Conservation (phyloP, 768 basidiomycete species). For the Collybiopsis luxurians region DNA sequence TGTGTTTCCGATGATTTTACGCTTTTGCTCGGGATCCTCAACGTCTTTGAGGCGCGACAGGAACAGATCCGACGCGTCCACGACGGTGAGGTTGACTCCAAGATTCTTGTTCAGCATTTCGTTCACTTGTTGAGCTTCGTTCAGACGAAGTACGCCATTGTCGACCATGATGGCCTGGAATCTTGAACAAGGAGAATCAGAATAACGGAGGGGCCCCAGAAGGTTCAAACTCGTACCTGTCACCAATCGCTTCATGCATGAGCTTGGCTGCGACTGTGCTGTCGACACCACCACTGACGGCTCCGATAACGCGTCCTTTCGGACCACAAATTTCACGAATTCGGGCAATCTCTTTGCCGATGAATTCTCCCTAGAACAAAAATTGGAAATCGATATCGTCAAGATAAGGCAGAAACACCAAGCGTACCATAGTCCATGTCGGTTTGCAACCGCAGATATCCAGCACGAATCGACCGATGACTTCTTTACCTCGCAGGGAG, state of each 20-base stretch:
- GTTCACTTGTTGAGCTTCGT: slow-evolving; percentile 89
- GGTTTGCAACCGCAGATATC: slow-evolving; percentile 78
- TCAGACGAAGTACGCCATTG: slow-evolving; percentile 91
- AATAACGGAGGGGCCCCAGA: background rate
- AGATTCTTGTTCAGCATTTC: slow-evolving; percentile 92
- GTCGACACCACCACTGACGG: slow-evolving; percentile 96
- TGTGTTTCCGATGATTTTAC: slow-evolving; percentile 98
- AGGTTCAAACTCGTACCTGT: slow-evolving; percentile 53
- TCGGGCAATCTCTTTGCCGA: slow-evolving; percentile 91
- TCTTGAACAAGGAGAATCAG: slow-evolving; percentile 34
- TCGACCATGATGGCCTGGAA: slow-evolving; percentile 99
- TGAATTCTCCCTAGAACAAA: slow-evolving; percentile 81
- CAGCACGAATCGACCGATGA: slow-evolving; percentile 82
- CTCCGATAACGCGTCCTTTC: slow-evolving; percentile 95
- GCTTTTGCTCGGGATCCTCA: slow-evolving; percentile 95
- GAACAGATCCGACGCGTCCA: slow-evolving; percentile 95
- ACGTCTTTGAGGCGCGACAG: slow-evolving; percentile 84
- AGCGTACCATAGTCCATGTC: slow-evolving; percentile 90
- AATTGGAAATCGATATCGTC: slow-evolving; percentile 7
- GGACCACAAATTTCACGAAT: slow-evolving; percentile 94
- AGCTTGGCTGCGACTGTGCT: slow-evolving; percentile 98
- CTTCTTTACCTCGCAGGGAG: slow-evolving; percentile 82
- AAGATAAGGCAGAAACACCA: slow-evolving; percentile 7
- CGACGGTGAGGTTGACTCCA: slow-evolving; percentile 93
- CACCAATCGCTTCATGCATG: slow-evolving; percentile 99